These are phyloP conservation scores for Calendula officinalis DNA, from an alignment of 129 eudicot species.

Conservation along the genomic window DNA sequence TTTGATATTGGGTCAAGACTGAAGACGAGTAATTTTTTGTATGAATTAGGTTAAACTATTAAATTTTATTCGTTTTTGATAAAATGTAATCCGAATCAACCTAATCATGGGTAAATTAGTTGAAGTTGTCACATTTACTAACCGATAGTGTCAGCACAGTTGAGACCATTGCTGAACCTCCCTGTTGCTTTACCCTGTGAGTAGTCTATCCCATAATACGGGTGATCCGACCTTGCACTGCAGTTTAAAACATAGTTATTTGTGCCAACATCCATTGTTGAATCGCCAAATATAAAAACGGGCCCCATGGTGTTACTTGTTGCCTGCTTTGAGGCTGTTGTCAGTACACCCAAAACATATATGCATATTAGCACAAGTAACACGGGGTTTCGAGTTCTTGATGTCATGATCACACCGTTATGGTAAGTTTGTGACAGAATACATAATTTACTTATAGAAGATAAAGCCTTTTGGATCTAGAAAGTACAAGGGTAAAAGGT, in stretches of 20 bases:
- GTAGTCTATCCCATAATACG: slow-evolving; percentile 52
- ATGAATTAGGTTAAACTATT: no score
- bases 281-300: slow-evolving; percentile 46
- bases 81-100: background rate
- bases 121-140: slow-evolving; percentile 3
- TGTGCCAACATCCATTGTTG: slow-evolving; percentile 49
- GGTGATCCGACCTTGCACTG: slow-evolving; percentile 36
- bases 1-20: no score
- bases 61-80: background rate
- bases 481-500: slow-evolving; percentile 32
- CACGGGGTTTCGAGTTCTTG: background rate
- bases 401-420: slow-evolving; percentile 1
- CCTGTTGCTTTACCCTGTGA: slow-evolving; percentile 37
- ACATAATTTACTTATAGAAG: slow-evolving; percentile 25
- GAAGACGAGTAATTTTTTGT: no score
- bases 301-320: background rate
- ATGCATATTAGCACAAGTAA: slow-evolving; percentile 2
- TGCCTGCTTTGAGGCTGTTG: slow-evolving; percentile 6
- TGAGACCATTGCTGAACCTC: slow-evolving; percentile 52
- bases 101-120: background rate
- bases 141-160: slow-evolving; percentile 41
- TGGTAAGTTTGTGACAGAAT: slow-evolving; percentile 14
- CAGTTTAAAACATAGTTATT: slow-evolving; percentile 32
- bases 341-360: slow-evolving; percentile 10
- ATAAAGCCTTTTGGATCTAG: slow-evolving; percentile 32